Evolutionary conservation across 805 yeast genomes (phyloP), one percentile per base, ranked within the genome.

Genomic region (Candida pini): DNA sequence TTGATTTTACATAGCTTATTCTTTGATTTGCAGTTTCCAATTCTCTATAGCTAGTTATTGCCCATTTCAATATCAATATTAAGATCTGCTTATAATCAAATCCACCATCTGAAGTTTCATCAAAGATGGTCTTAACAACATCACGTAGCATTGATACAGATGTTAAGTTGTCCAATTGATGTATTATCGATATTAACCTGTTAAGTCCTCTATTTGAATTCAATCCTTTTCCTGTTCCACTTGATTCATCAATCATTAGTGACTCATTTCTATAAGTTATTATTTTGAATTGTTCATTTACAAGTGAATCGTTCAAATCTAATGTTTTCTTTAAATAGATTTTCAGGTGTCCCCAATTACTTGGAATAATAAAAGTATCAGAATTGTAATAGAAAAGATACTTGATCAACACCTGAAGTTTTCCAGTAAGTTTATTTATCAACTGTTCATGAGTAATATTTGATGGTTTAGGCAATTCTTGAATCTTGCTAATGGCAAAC

Each of bases 251-350:
- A 30, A 77, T 63, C 69, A 78, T 76, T 34, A 82, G 60, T 3
- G 87, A 79, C 57, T 81, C 87, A 52, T 82, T 82, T 49, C 89
- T 60, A 48, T 76, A 79, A 33, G 76, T 70, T 5, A 81, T 72
- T 20, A 81, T 50, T 33, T 78, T 78, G 32, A 78, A 66, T 37
- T 76, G 81, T 28, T 71, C 73, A 17, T 39, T 55, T 35, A 49
- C 59, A 28, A 38, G 49, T 28, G 58, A 60, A 47, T 54, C 54
- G 26, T 40, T 44, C 34, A 49, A 42, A 25, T 63, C 65, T 31
- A 65, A 43, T 3, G 63, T 62, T 15, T 64, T 67, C 38, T 63
- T 69, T 24, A 82, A 53, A 3, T 68, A 62, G 2, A 69, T 62
- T 34, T 73, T 73, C 28, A 79, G 58, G 12, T 68, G 48, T 12